These are phyloP conservation scores for Penicillium paneum DNA, from an alignment of 2,329 filamentous ascomycete species.

Conservation along the genomic window DNA sequence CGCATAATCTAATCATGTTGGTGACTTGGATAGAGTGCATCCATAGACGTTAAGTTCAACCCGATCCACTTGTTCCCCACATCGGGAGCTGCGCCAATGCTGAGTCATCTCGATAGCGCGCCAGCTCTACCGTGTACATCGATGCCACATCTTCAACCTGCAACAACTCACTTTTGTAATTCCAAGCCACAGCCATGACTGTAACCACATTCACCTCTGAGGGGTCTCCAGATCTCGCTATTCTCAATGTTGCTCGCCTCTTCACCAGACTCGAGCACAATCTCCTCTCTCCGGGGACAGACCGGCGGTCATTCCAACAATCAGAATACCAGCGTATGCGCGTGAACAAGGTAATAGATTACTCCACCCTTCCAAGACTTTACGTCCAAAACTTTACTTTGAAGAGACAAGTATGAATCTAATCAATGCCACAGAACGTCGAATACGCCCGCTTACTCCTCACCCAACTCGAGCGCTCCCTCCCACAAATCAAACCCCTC, in stretches of 20 bases:
- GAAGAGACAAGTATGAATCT: neutral
- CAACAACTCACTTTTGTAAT: neutral
- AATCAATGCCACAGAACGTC: conserved; percentile 35
- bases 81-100: neutral
- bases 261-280: conserved; percentile 45
- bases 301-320: conserved; percentile 37
- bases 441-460: conserved; percentile 46
- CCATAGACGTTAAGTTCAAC: neutral
- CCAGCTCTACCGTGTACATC: neutral
- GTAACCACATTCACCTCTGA: conserved; percentile 17
- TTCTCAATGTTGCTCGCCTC: conserved; percentile 44
- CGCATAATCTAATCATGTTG: neutral
- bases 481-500: conserved; percentile 40
- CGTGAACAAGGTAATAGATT: conserved; percentile 35
- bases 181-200: conserved; percentile 10
- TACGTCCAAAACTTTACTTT: neutral
- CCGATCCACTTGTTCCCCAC: neutral
- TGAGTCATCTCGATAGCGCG: neutral
- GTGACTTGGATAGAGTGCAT: conserved; percentile 43
- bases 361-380: fast-evolving
- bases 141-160: neutral
- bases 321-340: conserved; percentile 45
- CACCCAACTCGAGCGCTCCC: conserved; percentile 40
- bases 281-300: conserved; percentile 39
- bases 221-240: conserved; percentile 29